Percentiles rank a stretch among this genome's conserved stretches.
Conservation (phyloP, 2,329 filamentous ascomycete species). For the Gaeumannomyces tritici region DNA sequence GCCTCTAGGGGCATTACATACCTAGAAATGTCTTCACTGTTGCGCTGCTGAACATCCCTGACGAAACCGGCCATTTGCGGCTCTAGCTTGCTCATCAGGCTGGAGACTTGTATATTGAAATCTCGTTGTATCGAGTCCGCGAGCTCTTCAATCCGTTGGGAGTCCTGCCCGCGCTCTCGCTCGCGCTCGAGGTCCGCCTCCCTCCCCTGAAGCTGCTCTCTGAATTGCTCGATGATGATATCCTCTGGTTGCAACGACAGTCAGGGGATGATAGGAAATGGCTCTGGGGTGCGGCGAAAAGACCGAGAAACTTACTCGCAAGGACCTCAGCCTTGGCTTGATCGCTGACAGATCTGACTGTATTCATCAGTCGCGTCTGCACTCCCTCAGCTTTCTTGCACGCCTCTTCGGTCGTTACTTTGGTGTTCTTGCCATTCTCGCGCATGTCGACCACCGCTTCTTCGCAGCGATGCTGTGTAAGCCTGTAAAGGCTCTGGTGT, state of each 20-base stretch:
- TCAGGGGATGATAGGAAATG: conserved; percentile 2
- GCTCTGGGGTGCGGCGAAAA: not conserved
- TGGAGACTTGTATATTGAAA: not conserved
- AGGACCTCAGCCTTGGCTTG: conserved; percentile 6
- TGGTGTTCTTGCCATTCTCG: conserved; percentile 17
- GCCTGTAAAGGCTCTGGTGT: conserved; percentile 32
- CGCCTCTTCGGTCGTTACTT: conserved; percentile 14
- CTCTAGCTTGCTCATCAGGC: conserved; percentile 1
- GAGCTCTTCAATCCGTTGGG: conserved; percentile 5
- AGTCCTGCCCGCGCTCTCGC: not conserved
- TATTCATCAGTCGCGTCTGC: conserved; percentile 17
- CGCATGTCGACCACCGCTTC: conserved; percentile 23
- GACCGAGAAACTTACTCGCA: conserved; percentile 6
- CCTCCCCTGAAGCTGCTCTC: not conserved
- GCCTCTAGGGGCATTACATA: not conserved
- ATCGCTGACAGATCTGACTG: conserved; percentile 6
- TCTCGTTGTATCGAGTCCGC: not conserved
- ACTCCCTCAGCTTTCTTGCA: conserved; percentile 23
- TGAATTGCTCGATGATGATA: not conserved
- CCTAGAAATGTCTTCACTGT: not conserved
- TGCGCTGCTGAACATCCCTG: not conserved
- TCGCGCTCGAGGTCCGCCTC: not conserved
- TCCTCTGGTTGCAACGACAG: not conserved
- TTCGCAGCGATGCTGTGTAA: conserved; percentile 22
- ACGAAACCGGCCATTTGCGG: not conserved